Evolutionary conservation across 2,329 filamentous ascomycete species (phyloP), one percentile per base, ranked within the genome.

Genomic region (Aspergillus amoenus): DNA sequence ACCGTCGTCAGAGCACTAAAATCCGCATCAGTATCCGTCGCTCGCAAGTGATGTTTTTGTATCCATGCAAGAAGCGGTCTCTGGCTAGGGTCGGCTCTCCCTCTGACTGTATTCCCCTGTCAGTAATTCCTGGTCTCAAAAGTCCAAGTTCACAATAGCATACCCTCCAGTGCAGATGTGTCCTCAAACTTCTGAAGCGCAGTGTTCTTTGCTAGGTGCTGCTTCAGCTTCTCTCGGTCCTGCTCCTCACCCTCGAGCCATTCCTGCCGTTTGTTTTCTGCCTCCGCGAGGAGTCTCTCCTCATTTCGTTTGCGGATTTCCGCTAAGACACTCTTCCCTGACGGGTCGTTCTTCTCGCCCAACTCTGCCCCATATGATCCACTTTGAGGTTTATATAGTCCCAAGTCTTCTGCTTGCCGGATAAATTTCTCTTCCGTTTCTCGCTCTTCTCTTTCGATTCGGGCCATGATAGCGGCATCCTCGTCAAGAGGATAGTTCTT

Each of bases 171-270:
- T 27, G 75, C 65, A 22, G 68, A 68, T 7, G 67, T 59, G 18
- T 71, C 69, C 39, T 75, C 67, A 50, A 70, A 74, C 47, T 70
- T 69, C 58, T 74, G 70, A 51, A 77, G 57, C 22, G 69, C 64
- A 34, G 68, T 76, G 55, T 72, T 75, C 52, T 65, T 68, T 51
- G 70, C 66, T 17, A 72, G 52, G 50, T 70, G 67, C 17, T 61
- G 68, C 57, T 66, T 63, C 40, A 73, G 21, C 44, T 64, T 68
- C 56, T 75, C 73, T 12, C 64, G 65, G 39, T 77, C 70, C 58
- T 71, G 68, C 30, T 78, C 75, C 61, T 84, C 83, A n/a, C 78
- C 78, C 9, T 75, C 69, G 27, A 83, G 75, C 81, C 83, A 85
- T 54, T 76, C 71, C 45, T 76, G 76, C 41, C 81, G 81, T 63